A percentile compares a stretch with the other conserved stretches of the same genome.
phyloP scores from a whole-genome alignment of 2,329 filamentous ascomycete genomes.

The Chaetomiaceae sp. region DNA sequence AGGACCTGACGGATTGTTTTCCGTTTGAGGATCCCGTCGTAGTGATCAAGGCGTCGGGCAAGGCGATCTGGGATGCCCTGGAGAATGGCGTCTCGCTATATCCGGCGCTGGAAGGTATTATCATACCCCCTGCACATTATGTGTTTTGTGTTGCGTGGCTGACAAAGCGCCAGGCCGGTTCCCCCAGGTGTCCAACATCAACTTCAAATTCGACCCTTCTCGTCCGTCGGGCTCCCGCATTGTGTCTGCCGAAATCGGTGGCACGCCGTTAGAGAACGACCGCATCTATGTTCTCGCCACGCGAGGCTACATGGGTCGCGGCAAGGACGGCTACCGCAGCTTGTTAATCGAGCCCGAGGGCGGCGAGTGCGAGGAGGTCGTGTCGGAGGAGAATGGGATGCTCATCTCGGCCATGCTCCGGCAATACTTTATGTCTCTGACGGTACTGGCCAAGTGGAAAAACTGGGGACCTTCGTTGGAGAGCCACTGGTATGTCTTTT shows the following conservation, averaged over 20 bases:
- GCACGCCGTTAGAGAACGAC: conserved; percentile 56
- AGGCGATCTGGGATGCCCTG: conserved; percentile 70
- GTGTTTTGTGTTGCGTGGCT: not conserved
- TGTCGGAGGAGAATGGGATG: conserved; percentile 82
- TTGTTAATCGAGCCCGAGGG: conserved; percentile 73
- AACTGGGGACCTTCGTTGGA: conserved; percentile 60
- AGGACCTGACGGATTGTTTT: conserved; percentile 84
- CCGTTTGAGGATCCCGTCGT: conserved; percentile 90
- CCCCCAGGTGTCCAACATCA: conserved; percentile 81
- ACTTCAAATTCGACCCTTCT: conserved; percentile 65
- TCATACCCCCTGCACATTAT: not conserved
- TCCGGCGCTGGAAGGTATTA: conserved; percentile 69
- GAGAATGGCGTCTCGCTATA: conserved; percentile 80
- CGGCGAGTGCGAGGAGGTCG: conserved; percentile 69
- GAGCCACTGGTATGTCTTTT: conserved; percentile 54
- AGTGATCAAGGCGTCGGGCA: conserved; percentile 66
- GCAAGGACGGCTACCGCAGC: conserved; percentile 78
- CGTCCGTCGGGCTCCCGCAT: conserved; percentile 60
- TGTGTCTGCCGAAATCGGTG: conserved; percentile 56
- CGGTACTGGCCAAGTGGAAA: conserved; percentile 75
- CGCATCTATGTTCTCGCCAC: conserved; percentile 71
- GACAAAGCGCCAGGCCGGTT: conserved; percentile 52
- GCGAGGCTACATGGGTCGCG: conserved; percentile 81
- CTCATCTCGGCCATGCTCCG: conserved; percentile 81
- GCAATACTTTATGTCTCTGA: conserved; percentile 86